Base-by-base conservation (phyloP, 768 basidiomycete genomes). In the Pisolithus marmoratus region DNA sequence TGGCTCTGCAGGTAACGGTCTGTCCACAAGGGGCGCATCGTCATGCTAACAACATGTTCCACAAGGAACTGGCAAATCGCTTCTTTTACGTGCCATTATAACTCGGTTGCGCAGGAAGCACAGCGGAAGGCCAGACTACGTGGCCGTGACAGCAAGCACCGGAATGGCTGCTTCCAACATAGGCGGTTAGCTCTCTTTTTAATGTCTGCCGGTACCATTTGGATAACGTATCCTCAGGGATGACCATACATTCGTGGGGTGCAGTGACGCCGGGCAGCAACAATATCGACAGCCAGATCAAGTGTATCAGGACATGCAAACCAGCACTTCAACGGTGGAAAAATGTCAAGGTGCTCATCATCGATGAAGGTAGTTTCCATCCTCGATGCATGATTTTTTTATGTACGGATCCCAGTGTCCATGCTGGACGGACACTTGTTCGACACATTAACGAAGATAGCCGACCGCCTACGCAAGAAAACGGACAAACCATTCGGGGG, bases 361-460 rank as follows among this genome's bases (percentile, higher is more conserved):
- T 87, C 23, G 85, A 87, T 56, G 84, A 87, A 67, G 74, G 84
- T 81, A 52, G 73, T 59, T 9, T 24, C 15, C 15, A 26, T 19
- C 26, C 14, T n/a, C 23, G 1, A 2, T 2, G 19, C 19, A 2
- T 1, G 8, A 38, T 1, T 11, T 14, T 12, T n/a, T 38, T 15
- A 17, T 8, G 46, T 2, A 23, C 22, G 37, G 4, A 20, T 24
- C 24, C 43, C 41, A 86, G 83, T 84, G 1, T 86, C 85, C 1
- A 87, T 87, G 85, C 74, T 87, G 14, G 83, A 86, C 58, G 84
- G 78, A 1, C 63, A 74, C 19, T 57, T 81, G 12, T 83, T 85
- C 49, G 79, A 86, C 57, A 84, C 78, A 51, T 72, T 87, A 4
- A 73, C 75, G 12, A 68, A 72, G 19, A 67, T 86, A 26, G 84